Percentiles rank a stretch among this genome's conserved stretches.
phyloP scores from a whole-genome alignment of 176 grass and related monocot genomes.

The Elaeis guineensis region DNA sequence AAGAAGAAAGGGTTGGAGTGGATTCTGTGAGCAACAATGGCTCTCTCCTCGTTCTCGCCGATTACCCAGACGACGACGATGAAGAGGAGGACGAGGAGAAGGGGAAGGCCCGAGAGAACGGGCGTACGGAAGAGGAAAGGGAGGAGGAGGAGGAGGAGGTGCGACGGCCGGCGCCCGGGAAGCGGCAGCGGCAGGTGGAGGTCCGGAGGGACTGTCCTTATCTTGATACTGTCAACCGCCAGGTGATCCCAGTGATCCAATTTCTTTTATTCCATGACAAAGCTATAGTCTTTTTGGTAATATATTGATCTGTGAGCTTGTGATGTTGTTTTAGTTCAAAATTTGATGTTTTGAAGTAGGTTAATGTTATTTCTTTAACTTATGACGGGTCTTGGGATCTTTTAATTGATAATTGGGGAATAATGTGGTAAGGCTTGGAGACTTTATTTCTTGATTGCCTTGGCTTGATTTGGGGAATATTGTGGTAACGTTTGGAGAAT shows the following conservation, averaged over 20 bases:
- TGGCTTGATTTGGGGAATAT: too few species aligned
- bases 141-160: constrained; percentile 20
- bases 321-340: too few species aligned
- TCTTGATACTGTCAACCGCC: constrained; percentile 94
- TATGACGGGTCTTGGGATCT: too few species aligned
- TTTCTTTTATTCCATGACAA: too few species aligned
- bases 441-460: too few species aligned
- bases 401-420: too few species aligned
- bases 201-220: constrained; percentile 80
- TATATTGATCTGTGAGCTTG: too few species aligned
- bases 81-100: constrained; percentile 24
- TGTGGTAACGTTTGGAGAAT: too few species aligned
- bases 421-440: too few species aligned
- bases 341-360: too few species aligned
- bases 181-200: constrained; percentile 66
- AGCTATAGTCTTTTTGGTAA: too few species aligned
- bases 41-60: constrained; percentile 40
- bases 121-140: background rate
- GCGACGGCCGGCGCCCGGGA: constrained; percentile 24
- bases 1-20: background rate
- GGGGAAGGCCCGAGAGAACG: constrained; percentile 1
- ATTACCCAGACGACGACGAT: constrained; percentile 42
- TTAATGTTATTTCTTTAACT: too few species aligned
- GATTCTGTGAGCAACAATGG: background rate
- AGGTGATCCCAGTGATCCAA: constrained; percentile 29